Conservation (phyloP, 1,139 yeast genomes). For the Petasospora fabianii region DNA sequence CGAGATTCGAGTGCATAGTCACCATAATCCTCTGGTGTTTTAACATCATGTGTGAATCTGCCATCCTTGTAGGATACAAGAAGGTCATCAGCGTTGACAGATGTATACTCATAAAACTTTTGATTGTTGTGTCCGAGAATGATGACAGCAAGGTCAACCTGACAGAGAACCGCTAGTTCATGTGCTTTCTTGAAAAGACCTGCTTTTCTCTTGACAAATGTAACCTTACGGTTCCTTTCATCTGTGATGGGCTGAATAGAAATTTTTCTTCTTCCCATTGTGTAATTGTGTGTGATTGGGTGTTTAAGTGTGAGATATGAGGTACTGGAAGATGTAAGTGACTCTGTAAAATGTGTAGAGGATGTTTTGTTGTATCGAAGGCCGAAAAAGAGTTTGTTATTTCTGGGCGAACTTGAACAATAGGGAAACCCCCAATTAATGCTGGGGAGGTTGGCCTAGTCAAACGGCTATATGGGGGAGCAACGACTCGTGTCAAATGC, state of each 20-base stretch:
- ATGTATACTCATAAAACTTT: constrained; percentile 74
- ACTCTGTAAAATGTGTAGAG: too few relatives aligned
- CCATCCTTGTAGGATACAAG: constrained; percentile 47
- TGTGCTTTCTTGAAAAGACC: constrained; percentile 96
- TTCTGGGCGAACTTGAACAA: too few relatives aligned
- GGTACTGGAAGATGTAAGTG: too few relatives aligned
- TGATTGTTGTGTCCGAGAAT: constrained; percentile 79
- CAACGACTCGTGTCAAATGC: too few relatives aligned
- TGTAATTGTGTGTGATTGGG: not conserved
- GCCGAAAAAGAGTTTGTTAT: too few relatives aligned
- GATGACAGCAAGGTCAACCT: constrained; percentile 87
- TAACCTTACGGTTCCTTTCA: constrained; percentile 83
- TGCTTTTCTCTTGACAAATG: constrained; percentile 91
- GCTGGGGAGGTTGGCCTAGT: too few relatives aligned
- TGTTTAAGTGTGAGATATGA: not conserved
- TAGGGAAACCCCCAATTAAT: too few relatives aligned
- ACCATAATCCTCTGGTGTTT: constrained; percentile 59
- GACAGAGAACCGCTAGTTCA: constrained; percentile 87
- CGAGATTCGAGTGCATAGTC: constrained; percentile 33
- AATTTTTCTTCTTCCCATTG: constrained; percentile 95
- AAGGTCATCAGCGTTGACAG: constrained; percentile 63
- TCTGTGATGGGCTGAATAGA: constrained; percentile 89
- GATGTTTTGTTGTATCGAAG: too few relatives aligned
- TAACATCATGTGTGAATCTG: constrained; percentile 47
- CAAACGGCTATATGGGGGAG: too few relatives aligned